Evolutionary conservation across 495 filamentous ascomycete genomes (phyloP), one percentile per base, ranked within the genome.

Genomic region (Penicillium coprophilum): DNA sequence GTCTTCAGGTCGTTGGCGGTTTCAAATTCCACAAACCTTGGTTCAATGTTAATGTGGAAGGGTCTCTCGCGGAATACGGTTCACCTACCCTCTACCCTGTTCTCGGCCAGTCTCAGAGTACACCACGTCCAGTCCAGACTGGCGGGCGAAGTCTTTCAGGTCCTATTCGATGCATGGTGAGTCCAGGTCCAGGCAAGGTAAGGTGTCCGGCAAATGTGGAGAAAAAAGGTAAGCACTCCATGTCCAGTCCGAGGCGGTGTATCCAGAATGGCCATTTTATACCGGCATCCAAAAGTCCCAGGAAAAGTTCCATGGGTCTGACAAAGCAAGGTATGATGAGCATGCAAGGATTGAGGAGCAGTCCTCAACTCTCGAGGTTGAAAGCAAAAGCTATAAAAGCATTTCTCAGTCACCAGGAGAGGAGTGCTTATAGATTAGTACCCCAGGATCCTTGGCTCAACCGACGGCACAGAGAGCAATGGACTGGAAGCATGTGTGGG

Each of bases 71-170:
- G 57, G 24, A 21, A 53, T 54, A 36, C 32, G 41, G 30, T 52
- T 44, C 57, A 81, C 91, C 74, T 73, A 97, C 95, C 94, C 94
- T 84, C 87, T 89, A 59, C 92, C 91, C 73, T 88, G 89, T 62
- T 96, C 94, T 66, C 94, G 91, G 69, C 87, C 88, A 27, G 95
- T 92, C 77, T 99, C 94, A 50, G 92, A 96, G 69, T 96, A 99
- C 57, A 99, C 94, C 62, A 99, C 94, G 72, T 97, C 95, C 72
- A 95, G 84, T 68, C 91, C 91, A 75, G 92, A 95, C 70, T 92
- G 89, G 67, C 94, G 93, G 55, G 94, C 95, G 71, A 97, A 99
- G 74, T 99, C 94, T 90, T 99, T 99, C 40, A 99, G 84, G 73
- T 99, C 95, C 94, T 99, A 77, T 32, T 71, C 30, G 68, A 71